These are phyloP conservation scores for Castanea mollissima DNA, from an alignment of 306 rosid genomes.

Conservation along the genomic window DNA sequence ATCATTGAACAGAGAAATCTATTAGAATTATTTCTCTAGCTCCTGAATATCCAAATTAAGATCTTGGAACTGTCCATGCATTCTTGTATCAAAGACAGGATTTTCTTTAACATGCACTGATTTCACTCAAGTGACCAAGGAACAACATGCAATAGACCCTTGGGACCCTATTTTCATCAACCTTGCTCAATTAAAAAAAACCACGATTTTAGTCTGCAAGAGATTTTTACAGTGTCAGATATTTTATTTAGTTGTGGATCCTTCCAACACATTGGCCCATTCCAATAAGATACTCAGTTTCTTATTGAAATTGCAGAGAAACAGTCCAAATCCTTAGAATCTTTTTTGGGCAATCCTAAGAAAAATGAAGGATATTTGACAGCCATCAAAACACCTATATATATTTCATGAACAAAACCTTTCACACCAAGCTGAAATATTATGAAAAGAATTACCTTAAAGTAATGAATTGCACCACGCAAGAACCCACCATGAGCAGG, in stretches of 20 bases:
- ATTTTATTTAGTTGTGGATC: neutral
- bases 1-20: neutral
- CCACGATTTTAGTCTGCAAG: neutral
- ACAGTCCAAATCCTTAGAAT: neutral
- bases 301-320: neutral
- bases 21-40: neutral
- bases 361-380: too few species aligned
- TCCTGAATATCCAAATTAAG: neutral
- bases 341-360: neutral
- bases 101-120: neutral
- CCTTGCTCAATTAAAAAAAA: neutral
- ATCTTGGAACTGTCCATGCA: neutral
- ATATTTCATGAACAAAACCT: constrained; percentile 12
- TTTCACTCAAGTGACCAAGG: neutral
- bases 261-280: neutral
- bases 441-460: constrained; percentile 62
- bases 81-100: neutral
- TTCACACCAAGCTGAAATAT: constrained; percentile 23
- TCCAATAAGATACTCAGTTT: neutral
- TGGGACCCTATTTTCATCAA: neutral
- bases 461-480: constrained; percentile 96
- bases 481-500: constrained; percentile 98
- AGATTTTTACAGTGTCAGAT: neutral
- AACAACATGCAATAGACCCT: neutral
- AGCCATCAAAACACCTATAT: neutral